A percentile compares a stretch with the other conserved stretches of the same genome.
Evolutionary conservation across 2,329 filamentous ascomycete genomes (phyloP).

Genomic region (Fusarium kyushuense): DNA sequence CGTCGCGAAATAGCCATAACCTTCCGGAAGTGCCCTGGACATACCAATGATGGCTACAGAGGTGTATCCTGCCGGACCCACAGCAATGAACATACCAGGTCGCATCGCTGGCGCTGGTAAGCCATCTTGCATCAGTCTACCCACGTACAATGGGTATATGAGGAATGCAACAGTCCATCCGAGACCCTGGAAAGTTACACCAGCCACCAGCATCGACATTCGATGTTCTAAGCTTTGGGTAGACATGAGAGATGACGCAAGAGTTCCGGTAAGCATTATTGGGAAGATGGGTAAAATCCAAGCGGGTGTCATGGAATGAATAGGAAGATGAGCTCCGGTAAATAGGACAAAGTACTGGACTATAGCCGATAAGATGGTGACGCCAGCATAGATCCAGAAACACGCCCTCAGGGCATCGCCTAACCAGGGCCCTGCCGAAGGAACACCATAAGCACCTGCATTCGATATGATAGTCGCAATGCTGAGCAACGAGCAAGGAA

Average conservation of each 20-base stretch:
- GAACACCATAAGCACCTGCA: slow-evolving; percentile 70
- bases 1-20: slow-evolving; percentile 45
- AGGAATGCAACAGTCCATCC: slow-evolving; percentile 46
- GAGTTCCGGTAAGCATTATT: slow-evolving; percentile 46
- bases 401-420: slow-evolving; percentile 58
- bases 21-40: slow-evolving; percentile 39
- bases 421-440: slow-evolving; percentile 63
- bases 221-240: slow-evolving; percentile 44
- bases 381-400: slow-evolving; percentile 65
- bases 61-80: slow-evolving; percentile 44
- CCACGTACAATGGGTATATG: slow-evolving; percentile 44
- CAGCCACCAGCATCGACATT: slow-evolving; percentile 45
- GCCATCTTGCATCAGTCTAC: slow-evolving; percentile 47
- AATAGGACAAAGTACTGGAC: slow-evolving; percentile 49
- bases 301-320: slow-evolving; percentile 47
- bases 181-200: slow-evolving; percentile 46
- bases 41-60: slow-evolving; percentile 47
- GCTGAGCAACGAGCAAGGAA: slow-evolving; percentile 71
- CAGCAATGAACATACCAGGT: slow-evolving; percentile 47
- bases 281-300: slow-evolving; percentile 51
- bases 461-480: slow-evolving; percentile 75
- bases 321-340: slow-evolving; percentile 46
- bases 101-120: slow-evolving; percentile 45
- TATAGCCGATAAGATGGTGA: slow-evolving; percentile 43
- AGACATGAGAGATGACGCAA: slow-evolving; percentile 43